Conservation (phyloP, 805 yeast genomes). For the Sungouiella thailandica region DNA sequence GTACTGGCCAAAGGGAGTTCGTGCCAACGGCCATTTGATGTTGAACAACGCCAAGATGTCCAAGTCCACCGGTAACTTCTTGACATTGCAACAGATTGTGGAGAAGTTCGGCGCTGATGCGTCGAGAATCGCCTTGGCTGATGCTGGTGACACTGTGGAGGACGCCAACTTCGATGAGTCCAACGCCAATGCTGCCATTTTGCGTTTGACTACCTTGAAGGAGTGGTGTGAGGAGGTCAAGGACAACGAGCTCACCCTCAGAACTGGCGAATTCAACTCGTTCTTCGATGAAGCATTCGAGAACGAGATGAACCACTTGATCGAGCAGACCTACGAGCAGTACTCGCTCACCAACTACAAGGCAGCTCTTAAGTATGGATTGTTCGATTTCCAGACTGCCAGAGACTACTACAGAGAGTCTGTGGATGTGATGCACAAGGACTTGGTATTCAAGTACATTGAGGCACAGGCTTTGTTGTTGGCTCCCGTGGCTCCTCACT, state of each 20-base stretch:
- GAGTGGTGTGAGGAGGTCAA: slow-evolving; percentile 91
- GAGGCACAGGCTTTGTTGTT: slow-evolving; percentile 80
- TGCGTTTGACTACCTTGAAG: slow-evolving; percentile 84
- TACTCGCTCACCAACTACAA: slow-evolving; percentile 76
- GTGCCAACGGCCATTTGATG: slow-evolving; percentile 93
- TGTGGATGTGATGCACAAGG: slow-evolving; percentile 68
- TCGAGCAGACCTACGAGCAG: slow-evolving; percentile 67
- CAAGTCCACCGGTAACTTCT: slow-evolving; percentile 94
- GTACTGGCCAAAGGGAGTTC: slow-evolving; percentile 91
- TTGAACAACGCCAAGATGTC: slow-evolving; percentile 97
- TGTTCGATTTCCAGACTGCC: slow-evolving; percentile 90
- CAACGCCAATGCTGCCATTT: slow-evolving; percentile 94
- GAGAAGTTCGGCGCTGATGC: slow-evolving; percentile 97
- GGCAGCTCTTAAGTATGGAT: slow-evolving; percentile 82
- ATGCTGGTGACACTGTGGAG: slow-evolving; percentile 96
- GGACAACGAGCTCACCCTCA: slow-evolving; percentile 43
- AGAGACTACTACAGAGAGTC: slow-evolving; percentile 96
- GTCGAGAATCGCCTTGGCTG: slow-evolving; percentile 93
- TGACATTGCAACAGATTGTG: slow-evolving; percentile 81
- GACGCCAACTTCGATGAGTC: slow-evolving; percentile 97
- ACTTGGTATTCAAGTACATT: slow-evolving; percentile 74
- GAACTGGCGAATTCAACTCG: slow-evolving; percentile 43
- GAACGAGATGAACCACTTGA: slow-evolving; percentile 83
- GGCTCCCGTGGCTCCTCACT: slow-evolving; percentile 94
- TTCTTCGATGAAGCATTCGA: slow-evolving; percentile 90